A percentile compares a stretch with the other conserved stretches of the same genome.
Evolutionary conservation across 2,329 filamentous ascomycete species (phyloP).

Genomic region (Talaromyces amestolkiae): DNA sequence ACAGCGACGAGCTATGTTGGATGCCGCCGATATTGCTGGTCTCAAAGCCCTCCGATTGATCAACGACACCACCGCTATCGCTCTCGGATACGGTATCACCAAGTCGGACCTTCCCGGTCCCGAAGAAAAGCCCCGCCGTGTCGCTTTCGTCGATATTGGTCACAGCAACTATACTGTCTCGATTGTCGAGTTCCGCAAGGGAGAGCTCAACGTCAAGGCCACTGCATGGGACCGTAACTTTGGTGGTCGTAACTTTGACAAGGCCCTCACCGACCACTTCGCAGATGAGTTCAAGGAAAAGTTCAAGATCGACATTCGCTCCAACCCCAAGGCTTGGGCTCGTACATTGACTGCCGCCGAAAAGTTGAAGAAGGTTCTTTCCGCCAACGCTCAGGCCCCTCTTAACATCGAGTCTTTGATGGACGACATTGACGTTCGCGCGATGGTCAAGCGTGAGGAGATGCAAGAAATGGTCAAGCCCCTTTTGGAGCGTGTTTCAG

Average conservation of each 20-base stretch:
- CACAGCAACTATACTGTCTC: slow-evolving; percentile 95
- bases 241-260: slow-evolving; percentile 95
- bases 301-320: slow-evolving; percentile 93
- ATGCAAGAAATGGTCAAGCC: slow-evolving; percentile 88
- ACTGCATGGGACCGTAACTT: slow-evolving; percentile 95
- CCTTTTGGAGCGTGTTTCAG: slow-evolving; percentile 68
- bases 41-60: slow-evolving; percentile 90
- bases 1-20: slow-evolving; percentile 83
- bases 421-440: slow-evolving; percentile 90
- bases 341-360: slow-evolving; percentile 86
- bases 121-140: slow-evolving; percentile 88
- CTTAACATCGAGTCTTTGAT: slow-evolving; percentile 97
- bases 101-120: slow-evolving; percentile 86
- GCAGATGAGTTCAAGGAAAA: slow-evolving; percentile 95
- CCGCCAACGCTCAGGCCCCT: slow-evolving; percentile 87
- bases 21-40: slow-evolving; percentile 89
- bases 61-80: slow-evolving; percentile 96
- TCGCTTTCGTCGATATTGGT: slow-evolving; percentile 90
- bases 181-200: slow-evolving; percentile 95
- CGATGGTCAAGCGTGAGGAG: slow-evolving; percentile 89
- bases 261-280: slow-evolving; percentile 90
- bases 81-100: slow-evolving; percentile 95
- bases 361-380: slow-evolving; percentile 98
- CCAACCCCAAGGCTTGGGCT: slow-evolving; percentile 83
- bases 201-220: slow-evolving; percentile 88